Evolutionary conservation across 2,329 filamentous ascomycete species (phyloP).

Genomic region (Chrysosphaeria jannelii): DNA sequence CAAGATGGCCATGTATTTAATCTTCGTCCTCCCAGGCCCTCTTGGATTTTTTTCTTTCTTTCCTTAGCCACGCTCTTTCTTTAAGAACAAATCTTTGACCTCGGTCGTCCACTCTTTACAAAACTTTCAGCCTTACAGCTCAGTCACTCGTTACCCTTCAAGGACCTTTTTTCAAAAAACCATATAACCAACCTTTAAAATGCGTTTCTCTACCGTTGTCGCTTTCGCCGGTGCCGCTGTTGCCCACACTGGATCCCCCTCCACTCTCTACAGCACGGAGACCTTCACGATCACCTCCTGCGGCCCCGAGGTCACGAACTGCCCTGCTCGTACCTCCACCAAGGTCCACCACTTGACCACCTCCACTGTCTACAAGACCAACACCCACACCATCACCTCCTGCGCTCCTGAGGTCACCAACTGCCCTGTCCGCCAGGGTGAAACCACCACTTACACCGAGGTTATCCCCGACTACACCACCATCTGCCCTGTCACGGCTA

Average conservation of each 20-base stretch:
- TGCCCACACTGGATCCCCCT: slow-evolving; percentile 6
- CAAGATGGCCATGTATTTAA: too few species aligned
- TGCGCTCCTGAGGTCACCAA: slow-evolving; percentile 28
- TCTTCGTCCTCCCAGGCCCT: slow-evolving; percentile 4
- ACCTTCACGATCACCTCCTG: slow-evolving; percentile 31
- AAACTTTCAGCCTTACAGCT: slow-evolving; percentile 6
- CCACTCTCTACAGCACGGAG: slow-evolving; percentile 25
- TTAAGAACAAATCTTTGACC: slow-evolving; percentile 10
- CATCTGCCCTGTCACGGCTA: slow-evolving; percentile 9
- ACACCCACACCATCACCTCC: slow-evolving; percentile 28
- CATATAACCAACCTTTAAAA: slow-evolving; percentile 16
- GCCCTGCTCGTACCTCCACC: slow-evolving; percentile 10
- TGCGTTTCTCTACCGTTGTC: slow-evolving; percentile 27
- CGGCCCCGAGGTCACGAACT: slow-evolving; percentile 20
- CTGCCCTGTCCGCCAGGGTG: slow-evolving; percentile 19
- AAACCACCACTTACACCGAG: slow-evolving; percentile 11
- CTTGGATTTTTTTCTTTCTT: slow-evolving; percentile 6
- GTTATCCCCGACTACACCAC: slow-evolving; percentile 15
- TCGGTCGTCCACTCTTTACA: slow-evolving; percentile 14
- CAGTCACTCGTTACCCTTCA: slow-evolving; percentile 6
- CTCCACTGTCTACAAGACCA: slow-evolving; percentile 22
- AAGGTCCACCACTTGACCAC: slow-evolving; percentile 9
- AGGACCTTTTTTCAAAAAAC: slow-evolving; percentile 3
- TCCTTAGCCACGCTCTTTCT: slow-evolving; percentile 8
- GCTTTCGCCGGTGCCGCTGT: slow-evolving; percentile 17